A percentile compares a stretch with the other conserved stretches of the same genome.
These are phyloP conservation scores for Boletus sp. DNA, from an alignment of 768 basidiomycete genomes.

Conservation along the genomic window DNA sequence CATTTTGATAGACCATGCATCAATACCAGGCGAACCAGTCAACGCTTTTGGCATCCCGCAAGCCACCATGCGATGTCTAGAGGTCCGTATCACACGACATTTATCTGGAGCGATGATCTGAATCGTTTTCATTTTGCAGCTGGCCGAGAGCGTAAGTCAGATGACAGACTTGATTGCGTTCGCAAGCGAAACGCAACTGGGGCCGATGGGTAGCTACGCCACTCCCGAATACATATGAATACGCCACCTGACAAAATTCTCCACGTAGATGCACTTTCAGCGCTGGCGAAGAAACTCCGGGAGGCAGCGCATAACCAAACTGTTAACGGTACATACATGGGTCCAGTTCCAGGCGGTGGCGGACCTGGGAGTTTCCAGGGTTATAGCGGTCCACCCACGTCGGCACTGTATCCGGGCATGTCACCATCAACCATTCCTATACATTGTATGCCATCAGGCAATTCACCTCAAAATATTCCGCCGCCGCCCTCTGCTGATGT, in stretches of 20 bases:
- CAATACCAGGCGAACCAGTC: conserved; percentile 79
- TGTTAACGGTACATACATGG: conserved; percentile 20
- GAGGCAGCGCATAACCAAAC: conserved; percentile 18
- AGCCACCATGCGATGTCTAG: conserved; percentile 85
- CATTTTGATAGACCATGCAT: conserved; percentile 54
- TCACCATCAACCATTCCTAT: conserved; percentile 44
- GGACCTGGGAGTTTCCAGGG: conserved; percentile 25
- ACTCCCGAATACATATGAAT: conserved; percentile 26
- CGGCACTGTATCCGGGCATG: conserved; percentile 43
- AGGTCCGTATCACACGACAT: conserved; percentile 43
- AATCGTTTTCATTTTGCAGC: conserved; percentile 34
- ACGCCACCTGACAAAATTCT: conserved; percentile 17
- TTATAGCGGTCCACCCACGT: conserved; percentile 31
- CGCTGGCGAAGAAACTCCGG: conserved; percentile 39
- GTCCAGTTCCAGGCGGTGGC: conserved; percentile 12
- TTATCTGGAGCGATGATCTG: background rate
- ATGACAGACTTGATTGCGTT: conserved; percentile 77
- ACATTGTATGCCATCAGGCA: conserved; percentile 39
- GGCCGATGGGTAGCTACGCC: conserved; percentile 60
- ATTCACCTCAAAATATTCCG: conserved; percentile 48
- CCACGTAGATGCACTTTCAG: conserved; percentile 42
- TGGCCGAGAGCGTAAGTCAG: conserved; percentile 78
- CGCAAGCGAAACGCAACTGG: conserved; percentile 49
- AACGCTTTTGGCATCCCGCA: conserved; percentile 88
- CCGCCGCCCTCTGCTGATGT: conserved; percentile 48